Evolutionary conservation across 2,329 filamentous ascomycete species (phyloP), one percentile per base, ranked within the genome.

Genomic region (Aspergillus neotritici): DNA sequence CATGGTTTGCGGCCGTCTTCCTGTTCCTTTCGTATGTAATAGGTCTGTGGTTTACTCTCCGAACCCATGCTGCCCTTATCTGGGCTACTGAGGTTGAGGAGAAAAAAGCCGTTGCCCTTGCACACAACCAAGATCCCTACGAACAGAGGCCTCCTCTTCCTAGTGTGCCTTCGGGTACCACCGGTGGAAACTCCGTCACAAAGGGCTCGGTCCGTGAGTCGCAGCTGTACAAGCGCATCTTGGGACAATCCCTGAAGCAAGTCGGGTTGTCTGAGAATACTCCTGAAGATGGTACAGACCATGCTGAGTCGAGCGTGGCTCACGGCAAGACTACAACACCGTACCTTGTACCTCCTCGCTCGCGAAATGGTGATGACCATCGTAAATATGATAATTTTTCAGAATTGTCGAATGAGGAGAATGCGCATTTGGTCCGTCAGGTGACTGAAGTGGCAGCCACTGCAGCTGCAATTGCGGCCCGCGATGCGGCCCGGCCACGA

Each of bases 31-130:
- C 90, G 1, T 98, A 98, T 62, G 75, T 93, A 30, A 93, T 97
- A 47, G 93, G 93, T 16, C 74, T 98, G 11, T 87, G 93, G 76
- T 98, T 98, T 67, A 98, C 93, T 1, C 77, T 98, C 14, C 80
- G 93, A 51, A 98, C 93, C 0, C 93, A 98, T 62, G 93, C 93
- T 4, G 90, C 94, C 4, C 86, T 96, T 35, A 98, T 98, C 53
- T 98, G 93, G 93, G 93, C 89, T 57, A 84, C 79, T 7, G 90
- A 96, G 49, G 63, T 76, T 3, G 86, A 90, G 31, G 86, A 90
- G 67, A 90, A 88, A 68, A 83, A 80, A 56, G 73, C 79, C 5
- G 43, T 50, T 29, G 50, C 61, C 48, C 44, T 53, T 38, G 49
- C 52, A 15, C 44, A 50, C 14, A 66, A 67, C 30, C 49, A 62